These are phyloP conservation scores for Spergularia bocconei DNA, from an alignment of 148 eudicot genomes.

Conservation along the genomic window DNA sequence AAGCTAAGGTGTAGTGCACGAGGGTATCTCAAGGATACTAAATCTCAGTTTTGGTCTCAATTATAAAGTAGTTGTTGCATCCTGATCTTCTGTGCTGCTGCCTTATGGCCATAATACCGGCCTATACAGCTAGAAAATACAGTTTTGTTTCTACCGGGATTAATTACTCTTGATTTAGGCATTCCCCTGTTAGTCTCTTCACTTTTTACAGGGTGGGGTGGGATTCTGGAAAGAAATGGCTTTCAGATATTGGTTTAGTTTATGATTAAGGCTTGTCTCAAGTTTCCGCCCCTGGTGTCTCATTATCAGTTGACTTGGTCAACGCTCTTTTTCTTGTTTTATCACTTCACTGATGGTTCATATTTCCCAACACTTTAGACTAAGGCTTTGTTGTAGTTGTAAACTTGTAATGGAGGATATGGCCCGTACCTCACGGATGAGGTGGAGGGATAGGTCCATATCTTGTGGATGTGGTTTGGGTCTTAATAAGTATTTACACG, in stretches of 20 bases:
- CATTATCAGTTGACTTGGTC: no score
- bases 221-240: background rate
- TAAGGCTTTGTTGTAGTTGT: no score
- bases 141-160: background rate
- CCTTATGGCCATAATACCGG: background rate
- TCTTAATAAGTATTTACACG: no score
- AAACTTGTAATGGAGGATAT: no score
- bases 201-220: background rate
- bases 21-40: background rate
- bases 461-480: no score
- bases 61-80: background rate
- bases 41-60: background rate
- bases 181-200: background rate
- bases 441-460: no score
- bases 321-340: no score
- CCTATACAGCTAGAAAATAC: background rate
- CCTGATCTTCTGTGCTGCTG: background rate
- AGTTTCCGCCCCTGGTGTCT: no score
- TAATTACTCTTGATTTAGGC: background rate
- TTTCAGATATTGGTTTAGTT: slow-evolving; percentile 3
- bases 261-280: background rate
- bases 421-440: no score
- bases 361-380: no score
- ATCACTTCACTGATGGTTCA: no score
- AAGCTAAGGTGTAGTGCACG: background rate